Percentiles rank a stretch among this genome's conserved stretches.
These are phyloP conservation scores for Leishmania lainsoni DNA, from an alignment of 208 protist genomes.

Conservation along the genomic window DNA sequence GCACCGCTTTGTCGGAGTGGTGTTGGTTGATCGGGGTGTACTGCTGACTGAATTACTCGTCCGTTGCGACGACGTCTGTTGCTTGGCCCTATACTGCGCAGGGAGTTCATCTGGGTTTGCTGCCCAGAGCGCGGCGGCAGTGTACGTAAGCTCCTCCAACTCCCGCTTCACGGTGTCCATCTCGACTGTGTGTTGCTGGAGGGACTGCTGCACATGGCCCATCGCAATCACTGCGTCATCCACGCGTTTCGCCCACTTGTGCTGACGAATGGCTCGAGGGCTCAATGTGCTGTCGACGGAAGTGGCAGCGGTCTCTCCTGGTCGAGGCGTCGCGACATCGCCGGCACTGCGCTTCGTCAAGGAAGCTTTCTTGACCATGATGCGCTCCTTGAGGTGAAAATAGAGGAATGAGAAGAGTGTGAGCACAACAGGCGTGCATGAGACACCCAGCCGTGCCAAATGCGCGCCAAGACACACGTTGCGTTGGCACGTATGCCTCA, in stretches of 20 bases:
- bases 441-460: background rate
- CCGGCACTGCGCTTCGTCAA: constrained; percentile 8
- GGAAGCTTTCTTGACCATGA: constrained; percentile 19
- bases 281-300: background rate
- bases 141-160: constrained; percentile 21
- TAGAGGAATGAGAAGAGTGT: background rate
- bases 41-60: constrained; percentile 1
- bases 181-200: constrained; percentile 22
- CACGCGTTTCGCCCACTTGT: constrained; percentile 22
- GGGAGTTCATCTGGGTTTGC: constrained; percentile 22
- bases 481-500: background rate
- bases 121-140: constrained; percentile 20
- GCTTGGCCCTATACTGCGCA: constrained; percentile 22
- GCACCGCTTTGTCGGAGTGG: constrained; percentile 8
- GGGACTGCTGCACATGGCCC: constrained; percentile 26
- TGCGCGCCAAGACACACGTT: background rate
- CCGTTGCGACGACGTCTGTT: constrained; percentile 10
- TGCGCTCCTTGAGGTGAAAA: background rate
- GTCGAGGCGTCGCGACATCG: background rate
- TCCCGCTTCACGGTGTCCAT: constrained; percentile 13
- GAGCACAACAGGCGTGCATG: background rate
- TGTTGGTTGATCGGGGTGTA: background rate
- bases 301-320: background rate
- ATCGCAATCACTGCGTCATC: constrained; percentile 19
- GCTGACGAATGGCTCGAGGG: constrained; percentile 15